Base-by-base conservation (phyloP, 2,329 filamentous ascomycete genomes). In the Colletotrichum liriopes region DNA sequence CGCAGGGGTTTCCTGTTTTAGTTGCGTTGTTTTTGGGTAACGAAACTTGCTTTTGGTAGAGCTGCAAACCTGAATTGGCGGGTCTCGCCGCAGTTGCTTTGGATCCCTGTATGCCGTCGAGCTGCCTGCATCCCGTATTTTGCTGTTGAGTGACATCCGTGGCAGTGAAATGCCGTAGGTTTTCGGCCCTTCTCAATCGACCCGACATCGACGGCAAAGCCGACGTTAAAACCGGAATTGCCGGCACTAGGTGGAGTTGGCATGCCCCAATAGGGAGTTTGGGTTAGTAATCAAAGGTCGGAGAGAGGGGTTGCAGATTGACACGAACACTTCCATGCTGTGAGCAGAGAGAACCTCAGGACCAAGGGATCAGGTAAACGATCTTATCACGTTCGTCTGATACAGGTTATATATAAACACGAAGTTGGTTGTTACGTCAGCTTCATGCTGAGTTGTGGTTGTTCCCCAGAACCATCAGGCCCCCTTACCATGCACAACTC, bases 211-310 rank as follows among this genome's bases (percentile, higher is more conserved):
- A 43, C 62, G 67, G 62, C 37, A 59, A 67, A 71, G 54, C 67
- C 67, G 62, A 55, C 29, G 37, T 67, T 67, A 47, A 61, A 45
- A 16, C 39, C 67, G 67, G 67, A 61, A 60, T 60, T 71, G n/a
- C 67, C 67, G 67, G 55, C 0, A 39, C 1, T 1, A n/a, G 2
- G 62, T 66, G 62, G 67, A 56, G 67, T 49, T 6, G 9, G 1
- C 35, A 20, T 59, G 23, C 59, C 51, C 63, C 51, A 11, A n/a
- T 39, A 60, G 47, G 3, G 29, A 37, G 35, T 26, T 7, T 5
- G 11, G 2, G 32, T 49, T 56, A 65, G 62, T 55, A 32, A 55
- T 51, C 14, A 49, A 35, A 14, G 23, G 32, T 16, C 2, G 35
- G 20, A 54, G 29, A 32, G 51, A 8, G 7, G 16, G 14, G 2